A percentile compares a stretch with the other conserved stretches of the same genome.
Evolutionary conservation across 768 basidiomycete species (phyloP).

Genomic region (Tubosaeta sp.): DNA sequence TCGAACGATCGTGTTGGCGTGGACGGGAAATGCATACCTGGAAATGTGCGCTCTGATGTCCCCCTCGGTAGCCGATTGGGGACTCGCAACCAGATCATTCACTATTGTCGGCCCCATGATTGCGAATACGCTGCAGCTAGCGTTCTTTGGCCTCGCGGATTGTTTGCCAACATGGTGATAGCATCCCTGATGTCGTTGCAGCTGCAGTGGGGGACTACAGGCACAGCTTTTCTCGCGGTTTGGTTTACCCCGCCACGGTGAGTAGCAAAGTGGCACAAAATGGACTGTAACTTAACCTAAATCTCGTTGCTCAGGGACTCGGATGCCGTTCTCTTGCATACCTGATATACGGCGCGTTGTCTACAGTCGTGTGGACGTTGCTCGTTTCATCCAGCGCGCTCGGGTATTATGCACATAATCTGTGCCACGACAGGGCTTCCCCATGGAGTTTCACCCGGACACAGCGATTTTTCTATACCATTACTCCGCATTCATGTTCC

Average conservation of each 20-base stretch:
- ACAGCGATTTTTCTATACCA: neutral
- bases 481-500: neutral
- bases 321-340: constrained; percentile 35
- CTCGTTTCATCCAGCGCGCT: constrained; percentile 33
- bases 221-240: constrained; percentile 23
- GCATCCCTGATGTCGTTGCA: constrained; percentile 28
- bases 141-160: constrained; percentile 19
- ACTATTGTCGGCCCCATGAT: constrained; percentile 16
- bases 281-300: too few relatives aligned
- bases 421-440: neutral
- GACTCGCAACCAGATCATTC: constrained; percentile 10
- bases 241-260: constrained; percentile 29
- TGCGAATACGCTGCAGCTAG: neutral
- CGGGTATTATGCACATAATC: constrained; percentile 8
- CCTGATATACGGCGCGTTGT: constrained; percentile 25
- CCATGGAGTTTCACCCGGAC: too few relatives aligned
- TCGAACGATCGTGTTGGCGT: neutral
- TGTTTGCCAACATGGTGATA: constrained; percentile 24
- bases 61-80: constrained; percentile 17
- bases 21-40: neutral
- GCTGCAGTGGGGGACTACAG: constrained; percentile 32
- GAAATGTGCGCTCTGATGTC: neutral
- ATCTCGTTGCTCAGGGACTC: constrained; percentile 25
- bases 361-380: constrained; percentile 29
- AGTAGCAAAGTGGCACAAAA: too few relatives aligned